phyloP scores from a whole-genome alignment of 208 protist genomes.

The Lotmaria passim region DNA sequence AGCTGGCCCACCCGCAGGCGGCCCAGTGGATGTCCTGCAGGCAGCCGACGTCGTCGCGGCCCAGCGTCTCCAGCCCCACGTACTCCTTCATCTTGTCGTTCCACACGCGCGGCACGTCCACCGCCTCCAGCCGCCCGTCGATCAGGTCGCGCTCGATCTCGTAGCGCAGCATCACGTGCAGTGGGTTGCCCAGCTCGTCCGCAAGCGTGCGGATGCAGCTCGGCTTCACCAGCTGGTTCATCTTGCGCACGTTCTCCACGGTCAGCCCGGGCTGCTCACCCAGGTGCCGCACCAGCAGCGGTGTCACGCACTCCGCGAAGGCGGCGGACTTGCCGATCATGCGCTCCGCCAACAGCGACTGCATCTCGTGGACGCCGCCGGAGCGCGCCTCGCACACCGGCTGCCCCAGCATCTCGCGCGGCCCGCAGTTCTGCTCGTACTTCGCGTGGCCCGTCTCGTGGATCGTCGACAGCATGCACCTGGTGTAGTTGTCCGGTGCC shows the following conservation, averaged over 20 bases:
- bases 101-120: slow-evolving; percentile 76
- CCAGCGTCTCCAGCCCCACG: slow-evolving; percentile 72
- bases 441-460: slow-evolving; percentile 43
- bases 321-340: slow-evolving; percentile 57
- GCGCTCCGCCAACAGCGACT: slow-evolving; percentile 81
- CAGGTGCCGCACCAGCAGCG: slow-evolving; percentile 48
- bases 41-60: slow-evolving; percentile 74
- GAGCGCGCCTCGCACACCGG: slow-evolving; percentile 62
- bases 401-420: slow-evolving; percentile 42
- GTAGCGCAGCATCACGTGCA: slow-evolving; percentile 86
- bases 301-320: slow-evolving; percentile 57
- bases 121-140: slow-evolving; percentile 62
- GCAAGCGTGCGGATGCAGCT: slow-evolving; percentile 74
- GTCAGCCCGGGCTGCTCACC: slow-evolving; percentile 49
- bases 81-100: slow-evolving; percentile 87
- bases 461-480: slow-evolving; percentile 35
- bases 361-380: slow-evolving; percentile 78
- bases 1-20: slow-evolving; percentile 63
- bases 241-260: slow-evolving; percentile 19
- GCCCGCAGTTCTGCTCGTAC: slow-evolving; percentile 44
- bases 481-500: slow-evolving; percentile 39
- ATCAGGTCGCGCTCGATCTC: slow-evolving; percentile 84
- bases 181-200: slow-evolving; percentile 87
- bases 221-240: slow-evolving; percentile 43
- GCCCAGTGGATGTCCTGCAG: slow-evolving; percentile 92